Percentiles rank a stretch among this genome's conserved stretches.
phyloP scores from a whole-genome alignment of 2,329 filamentous ascomycete species.

The Purpureocillium takamizusanense region DNA sequence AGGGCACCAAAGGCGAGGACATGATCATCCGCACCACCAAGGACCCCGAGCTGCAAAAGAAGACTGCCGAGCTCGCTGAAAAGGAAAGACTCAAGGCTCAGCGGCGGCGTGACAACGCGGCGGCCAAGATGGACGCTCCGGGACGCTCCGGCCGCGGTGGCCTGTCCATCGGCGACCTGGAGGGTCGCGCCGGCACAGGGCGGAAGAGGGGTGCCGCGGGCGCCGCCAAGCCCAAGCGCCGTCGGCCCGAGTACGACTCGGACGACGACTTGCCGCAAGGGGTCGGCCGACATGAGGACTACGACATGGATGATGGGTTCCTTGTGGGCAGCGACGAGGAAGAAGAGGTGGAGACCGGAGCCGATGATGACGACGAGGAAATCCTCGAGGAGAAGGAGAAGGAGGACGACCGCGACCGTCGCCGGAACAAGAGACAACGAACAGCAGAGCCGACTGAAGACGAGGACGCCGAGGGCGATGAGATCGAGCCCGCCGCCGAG shows the following conservation, averaged over 20 bases:
- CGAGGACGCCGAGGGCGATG: slow-evolving; percentile 45
- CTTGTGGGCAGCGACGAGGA: slow-evolving; percentile 70
- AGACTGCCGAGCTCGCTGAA: slow-evolving; percentile 63
- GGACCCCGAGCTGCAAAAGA: slow-evolving; percentile 69
- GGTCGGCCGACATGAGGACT: slow-evolving; percentile 58
- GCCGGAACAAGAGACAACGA: slow-evolving; percentile 40
- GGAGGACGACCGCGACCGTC: slow-evolving; percentile 43
- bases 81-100: slow-evolving; percentile 62
- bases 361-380: slow-evolving; percentile 56
- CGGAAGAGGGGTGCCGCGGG: slow-evolving; percentile 46
- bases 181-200: slow-evolving; percentile 46
- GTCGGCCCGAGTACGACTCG: slow-evolving; percentile 61
- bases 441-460: slow-evolving; percentile 39
- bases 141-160: slow-evolving; percentile 42
- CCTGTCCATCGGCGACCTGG: slow-evolving; percentile 60
- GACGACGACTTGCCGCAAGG: slow-evolving; percentile 62
- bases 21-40: slow-evolving; percentile 62
- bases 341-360: slow-evolving; percentile 51
- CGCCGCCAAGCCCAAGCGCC: slow-evolving; percentile 40
- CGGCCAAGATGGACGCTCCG: slow-evolving; percentile 51
- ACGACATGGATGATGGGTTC: slow-evolving; percentile 73
- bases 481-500: slow-evolving; percentile 34
- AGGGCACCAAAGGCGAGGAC: slow-evolving; percentile 44
- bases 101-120: slow-evolving; percentile 58
- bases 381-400: too few relatives aligned